Base-by-base conservation (phyloP, 2,329 filamentous ascomycete genomes). In the Penicillium paneum region DNA sequence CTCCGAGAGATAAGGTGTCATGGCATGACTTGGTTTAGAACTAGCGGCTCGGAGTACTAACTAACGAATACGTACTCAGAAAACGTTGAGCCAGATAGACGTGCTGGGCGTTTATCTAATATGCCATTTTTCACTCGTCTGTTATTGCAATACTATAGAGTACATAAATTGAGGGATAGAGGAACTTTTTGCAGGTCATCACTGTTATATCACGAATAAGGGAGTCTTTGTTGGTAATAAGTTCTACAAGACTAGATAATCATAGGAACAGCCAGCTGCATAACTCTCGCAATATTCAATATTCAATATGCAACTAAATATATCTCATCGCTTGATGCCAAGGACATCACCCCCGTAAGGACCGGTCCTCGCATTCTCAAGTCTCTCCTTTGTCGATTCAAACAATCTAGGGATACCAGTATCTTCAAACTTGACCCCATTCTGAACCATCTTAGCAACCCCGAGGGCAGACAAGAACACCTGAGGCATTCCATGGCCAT, bases 401-500 rank as follows among this genome's bases (percentile, higher is more conserved):
- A 71, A 75, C 6, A 72, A 55, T 6, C 64, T 60, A 7, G 73
- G 73, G 26, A 76, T 49, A 1, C 59, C 52, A 6, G 66, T 67
- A 10, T 64, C 61, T 5, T 68, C 67, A 10, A 74, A 70, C 3
- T 55, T 48, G 24, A 61, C 62, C 26, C 60, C 60, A 3, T 65
- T 63, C 10, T 64, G 52, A 55, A 86, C 78, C 79, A 86, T 84
- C n/a, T 75, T 71, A 5, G 78, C 82, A 49, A 88, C 63, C 2
- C 80, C 85, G 61, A 81, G 80, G 0, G 83, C 83, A 24, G 79
- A 81, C 64, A 84, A 31, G 28, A 21, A 31, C 8, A 79, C 72
- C 83, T 81, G 52, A 83, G 85, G 84, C 85, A 88, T 88, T 0
- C 85, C 84, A 67, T 88, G 84, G 0, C 86, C 86, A 64, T 87